A percentile compares a stretch with the other conserved stretches of the same genome.
Conservation (phyloP, 192 early-diverging fungal genomes). For the Spizellomyces sp. region DNA sequence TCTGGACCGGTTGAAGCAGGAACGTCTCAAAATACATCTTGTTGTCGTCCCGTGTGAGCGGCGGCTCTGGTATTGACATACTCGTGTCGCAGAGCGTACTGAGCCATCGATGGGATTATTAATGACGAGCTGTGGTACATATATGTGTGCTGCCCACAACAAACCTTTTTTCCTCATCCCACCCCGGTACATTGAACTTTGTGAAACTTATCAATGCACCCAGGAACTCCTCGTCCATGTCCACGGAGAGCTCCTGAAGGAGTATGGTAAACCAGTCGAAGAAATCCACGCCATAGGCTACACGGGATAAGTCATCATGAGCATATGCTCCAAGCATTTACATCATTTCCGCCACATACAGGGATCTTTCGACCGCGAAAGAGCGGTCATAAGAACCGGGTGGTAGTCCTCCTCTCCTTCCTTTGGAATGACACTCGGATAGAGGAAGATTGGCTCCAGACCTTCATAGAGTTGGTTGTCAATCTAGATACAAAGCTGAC, state of each 20-base stretch:
- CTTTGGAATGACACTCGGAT: constrained; percentile 85
- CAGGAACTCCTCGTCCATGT: constrained; percentile 93
- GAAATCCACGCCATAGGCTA: constrained; percentile 92
- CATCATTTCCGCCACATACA: constrained; percentile 49
- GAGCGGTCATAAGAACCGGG: constrained; percentile 58
- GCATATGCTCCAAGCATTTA: not conserved
- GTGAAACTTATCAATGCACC: constrained; percentile 83
- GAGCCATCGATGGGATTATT: not conserved
- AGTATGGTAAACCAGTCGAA: constrained; percentile 91
- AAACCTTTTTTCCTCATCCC: constrained; percentile 50
- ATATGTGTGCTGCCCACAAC: not conserved
- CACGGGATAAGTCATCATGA: constrained; percentile 4
- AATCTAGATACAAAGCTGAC: constrained; percentile 58
- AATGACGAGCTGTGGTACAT: not conserved
- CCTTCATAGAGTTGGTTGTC: constrained; percentile 94
- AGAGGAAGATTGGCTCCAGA: constrained; percentile 88
- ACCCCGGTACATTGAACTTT: constrained; percentile 72
- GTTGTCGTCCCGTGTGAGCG: constrained; percentile 63
- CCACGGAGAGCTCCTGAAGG: constrained; percentile 90
- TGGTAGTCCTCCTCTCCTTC: constrained; percentile 69
- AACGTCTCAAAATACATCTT: constrained; percentile 94
- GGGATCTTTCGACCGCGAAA: constrained; percentile 87
- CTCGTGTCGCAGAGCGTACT: constrained; percentile 38
- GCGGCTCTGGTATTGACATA: constrained; percentile 73
- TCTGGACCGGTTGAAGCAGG: constrained; percentile 89